phyloP scores from a whole-genome alignment of 352 stramenopile species.

The Phytopythium helicoides region DNA sequence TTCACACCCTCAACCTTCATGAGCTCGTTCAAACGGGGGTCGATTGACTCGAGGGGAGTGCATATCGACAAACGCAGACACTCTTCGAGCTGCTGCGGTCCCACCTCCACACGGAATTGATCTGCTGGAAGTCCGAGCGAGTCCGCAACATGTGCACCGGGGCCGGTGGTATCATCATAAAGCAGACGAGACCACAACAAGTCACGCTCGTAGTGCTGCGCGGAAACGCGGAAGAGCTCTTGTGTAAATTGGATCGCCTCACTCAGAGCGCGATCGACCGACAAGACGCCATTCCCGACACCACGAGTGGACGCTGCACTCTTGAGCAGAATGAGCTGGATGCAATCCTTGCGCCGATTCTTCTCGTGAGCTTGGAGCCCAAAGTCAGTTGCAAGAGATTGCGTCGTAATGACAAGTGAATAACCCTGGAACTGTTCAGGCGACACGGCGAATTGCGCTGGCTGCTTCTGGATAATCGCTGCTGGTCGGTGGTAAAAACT shows the following conservation, averaged over 20 bases:
- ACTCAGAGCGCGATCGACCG: conserved; percentile 60
- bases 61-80: conserved; percentile 80
- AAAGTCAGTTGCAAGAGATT: conserved; percentile 38
- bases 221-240: conserved; percentile 76
- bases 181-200: conserved; percentile 83
- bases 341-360: conserved; percentile 55
- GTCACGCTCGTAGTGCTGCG: conserved; percentile 83
- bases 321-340: conserved; percentile 71
- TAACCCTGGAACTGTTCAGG: conserved; percentile 41
- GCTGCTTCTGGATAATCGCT: conserved; percentile 19
- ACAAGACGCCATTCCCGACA: conserved; percentile 48
- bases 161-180: conserved; percentile 56
- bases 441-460: conserved; percentile 15
- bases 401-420: conserved; percentile 76
- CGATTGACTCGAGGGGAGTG: conserved; percentile 73
- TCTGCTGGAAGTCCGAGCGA: conserved; percentile 48
- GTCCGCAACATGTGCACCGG: conserved; percentile 47
- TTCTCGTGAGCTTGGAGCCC: conserved; percentile 32
- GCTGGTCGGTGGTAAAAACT: conserved; percentile 75
- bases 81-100: conserved; percentile 79
- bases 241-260: conserved; percentile 76
- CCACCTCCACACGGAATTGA: conserved; percentile 73
- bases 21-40: conserved; percentile 68
- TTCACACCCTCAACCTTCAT: conserved; percentile 61
- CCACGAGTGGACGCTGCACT: conserved; percentile 30